Evolutionary conservation across 495 filamentous ascomycete species (phyloP).

Genomic region (Polyplosphaeria fusca): DNA sequence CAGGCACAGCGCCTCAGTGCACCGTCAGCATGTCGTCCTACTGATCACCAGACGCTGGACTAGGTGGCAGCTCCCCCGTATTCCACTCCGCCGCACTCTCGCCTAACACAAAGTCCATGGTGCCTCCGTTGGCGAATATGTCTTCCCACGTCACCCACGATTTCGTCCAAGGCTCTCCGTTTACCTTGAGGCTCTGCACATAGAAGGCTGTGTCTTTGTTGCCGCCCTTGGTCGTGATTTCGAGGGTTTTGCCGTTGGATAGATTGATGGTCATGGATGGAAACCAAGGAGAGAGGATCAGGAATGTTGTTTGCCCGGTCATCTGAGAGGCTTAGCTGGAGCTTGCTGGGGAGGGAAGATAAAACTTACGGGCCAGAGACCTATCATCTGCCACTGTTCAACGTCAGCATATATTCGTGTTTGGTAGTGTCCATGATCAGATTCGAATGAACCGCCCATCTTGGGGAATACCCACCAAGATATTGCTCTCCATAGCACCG

Average conservation of each 20-base stretch:
- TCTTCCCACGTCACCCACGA: constrained; percentile 64
- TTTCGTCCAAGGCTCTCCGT: constrained; percentile 47
- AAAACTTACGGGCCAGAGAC: constrained; percentile 59
- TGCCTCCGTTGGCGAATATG: constrained; percentile 60
- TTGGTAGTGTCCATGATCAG: too few species aligned
- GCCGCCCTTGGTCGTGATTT: constrained; percentile 53
- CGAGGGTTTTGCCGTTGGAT: constrained; percentile 52
- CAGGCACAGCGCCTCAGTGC: too few species aligned
- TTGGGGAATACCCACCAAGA: constrained; percentile 42
- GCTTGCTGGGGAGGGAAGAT: neutral
- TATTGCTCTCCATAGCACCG: constrained; percentile 67
- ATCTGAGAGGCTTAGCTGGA: constrained; percentile 8
- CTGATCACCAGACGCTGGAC: constrained; percentile 45
- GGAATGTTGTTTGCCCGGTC: constrained; percentile 62
- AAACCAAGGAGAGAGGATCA: constrained; percentile 64
- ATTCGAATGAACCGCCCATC: too few species aligned
- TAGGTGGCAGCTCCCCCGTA: constrained; percentile 58
- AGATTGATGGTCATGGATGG: constrained; percentile 55
- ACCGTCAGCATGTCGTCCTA: neutral
- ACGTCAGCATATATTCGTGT: constrained; percentile 1
- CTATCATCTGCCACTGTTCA: constrained; percentile 62
- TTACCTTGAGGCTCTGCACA: constrained; percentile 33
- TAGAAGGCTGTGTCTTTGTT: constrained; percentile 29
- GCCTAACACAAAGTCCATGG: constrained; percentile 61
- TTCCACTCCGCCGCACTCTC: constrained; percentile 53